Base-by-base conservation (phyloP, 2,329 filamentous ascomycete species). In the Monosporascus sp. region DNA sequence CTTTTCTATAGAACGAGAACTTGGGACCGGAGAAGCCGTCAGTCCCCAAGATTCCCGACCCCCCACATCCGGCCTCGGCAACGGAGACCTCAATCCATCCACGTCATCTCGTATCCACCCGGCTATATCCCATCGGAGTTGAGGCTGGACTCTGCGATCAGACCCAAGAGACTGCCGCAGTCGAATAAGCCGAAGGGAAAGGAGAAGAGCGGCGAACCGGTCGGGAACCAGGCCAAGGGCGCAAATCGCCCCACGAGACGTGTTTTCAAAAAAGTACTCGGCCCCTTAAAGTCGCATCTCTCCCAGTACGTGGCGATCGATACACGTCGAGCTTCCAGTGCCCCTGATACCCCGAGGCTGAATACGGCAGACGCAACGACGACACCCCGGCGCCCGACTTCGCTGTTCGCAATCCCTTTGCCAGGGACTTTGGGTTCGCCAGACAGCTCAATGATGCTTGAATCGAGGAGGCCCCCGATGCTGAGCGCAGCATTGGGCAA, bases 1-100 rank as follows among this genome's bases (percentile, higher is more conserved):
- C 50, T 68, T 18, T 65, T 60, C 45, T 68, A 67, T 38, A 65
- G 66, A 51, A 62, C 65, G 22, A 54, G 62, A 49, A 52, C 52
- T 20, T 57, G 57, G 49, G 59, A 61, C 50, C 58, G 62, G 50
- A 60, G 62, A 50, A 56, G 57, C 56, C 59, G 62, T 49, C 50
- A 48, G 48, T 49, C 52, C 37, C 54, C 59, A 44, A 58, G 55
- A 18, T 59, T 73, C 49, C 72, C 72, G 9, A 63, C 61, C 11
- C 71, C 72, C 31, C 72, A 77, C 51, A 80, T 80, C 60, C 74
- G 75, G 64, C 72, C 75, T 46, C 74, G 79, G 56, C 71, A 70
- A 52, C 74, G 76, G 58, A 70, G 78, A 64, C 77, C 76, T 17
- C 77, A 80, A 54, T 77, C 77, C 52, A 80, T 82, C 58, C 76